Percentiles rank a stretch among this genome's conserved stretches.
Evolutionary conservation across 2,329 filamentous ascomycete species (phyloP).

Genomic region (Pseudogymnoascus destructans): DNA sequence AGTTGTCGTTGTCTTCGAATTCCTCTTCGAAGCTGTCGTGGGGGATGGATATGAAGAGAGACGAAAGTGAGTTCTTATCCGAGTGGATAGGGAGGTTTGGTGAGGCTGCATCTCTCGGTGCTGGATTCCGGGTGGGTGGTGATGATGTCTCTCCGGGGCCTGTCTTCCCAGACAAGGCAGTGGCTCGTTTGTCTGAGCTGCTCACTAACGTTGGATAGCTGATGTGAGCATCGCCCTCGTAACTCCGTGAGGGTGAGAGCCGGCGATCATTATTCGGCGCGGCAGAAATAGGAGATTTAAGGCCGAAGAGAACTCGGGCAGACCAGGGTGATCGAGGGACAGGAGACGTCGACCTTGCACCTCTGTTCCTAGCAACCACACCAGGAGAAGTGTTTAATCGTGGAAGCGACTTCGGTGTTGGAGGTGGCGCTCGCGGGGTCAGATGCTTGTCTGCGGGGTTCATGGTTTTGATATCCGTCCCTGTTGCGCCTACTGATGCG

Average conservation of each 20-base stretch:
- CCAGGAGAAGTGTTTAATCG: conserved; percentile 33
- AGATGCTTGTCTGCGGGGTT: conserved; percentile 65
- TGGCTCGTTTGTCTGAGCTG: background rate
- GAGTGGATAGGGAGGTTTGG: background rate
- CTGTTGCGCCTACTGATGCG: conserved; percentile 45
- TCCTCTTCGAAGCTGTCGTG: conserved; percentile 36
- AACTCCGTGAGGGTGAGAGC: conserved; percentile 15
- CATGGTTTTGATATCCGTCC: conserved; percentile 54
- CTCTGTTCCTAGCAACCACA: conserved; percentile 21
- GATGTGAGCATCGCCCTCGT: conserved; percentile 10
- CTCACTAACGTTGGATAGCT: conserved; percentile 12
- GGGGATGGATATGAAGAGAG: conserved; percentile 26
- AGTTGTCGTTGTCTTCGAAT: conserved; percentile 47
- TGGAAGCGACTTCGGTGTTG: conserved; percentile 32
- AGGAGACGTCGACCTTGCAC: conserved; percentile 22
- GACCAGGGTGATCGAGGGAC: conserved; percentile 19
- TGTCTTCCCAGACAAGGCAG: background rate
- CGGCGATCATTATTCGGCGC: conserved; percentile 16
- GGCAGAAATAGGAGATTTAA: conserved; percentile 15
- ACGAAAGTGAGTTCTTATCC: background rate
- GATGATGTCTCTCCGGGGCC: background rate
- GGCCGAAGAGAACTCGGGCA: conserved; percentile 21
- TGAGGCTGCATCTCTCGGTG: background rate
- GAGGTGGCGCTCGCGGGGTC: conserved; percentile 48
- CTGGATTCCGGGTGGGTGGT: background rate